Evolutionary conservation across 148 eudicot species (phyloP), one percentile per base, ranked within the genome.

Genomic region (Vaccinium darrowii): DNA sequence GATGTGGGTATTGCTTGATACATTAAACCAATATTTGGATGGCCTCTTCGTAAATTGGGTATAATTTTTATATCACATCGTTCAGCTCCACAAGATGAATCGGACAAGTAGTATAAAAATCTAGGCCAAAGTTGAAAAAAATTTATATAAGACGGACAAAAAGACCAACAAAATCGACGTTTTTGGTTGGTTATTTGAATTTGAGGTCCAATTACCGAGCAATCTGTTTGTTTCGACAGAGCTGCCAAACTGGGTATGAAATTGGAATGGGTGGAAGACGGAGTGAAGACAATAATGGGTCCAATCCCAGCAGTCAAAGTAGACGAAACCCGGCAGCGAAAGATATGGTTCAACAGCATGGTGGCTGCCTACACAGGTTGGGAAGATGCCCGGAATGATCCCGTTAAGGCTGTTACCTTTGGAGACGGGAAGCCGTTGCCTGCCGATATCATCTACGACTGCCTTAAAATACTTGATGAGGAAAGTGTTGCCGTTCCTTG

Each of bases 331-430:
- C 90, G 95, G 84, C 88, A 90, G 23, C 91, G 93, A 60, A 96
- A 96, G 88, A 92, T 92, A 9, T 96, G 99, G 99, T 96, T 96
- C 88, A 96, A 94, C 86, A 92, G 92, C 88, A 93, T 96, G 94
- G 99, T 93, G 79, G 95, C 94, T 19, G 95, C 97, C 43, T 94
- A 94, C 80, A 93, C 97, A 0, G 95, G 93, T 2, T 92, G 94
- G 95, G 85, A 92, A 86, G 99, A 92, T 82, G 89, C 90, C 12
- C 86, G 91, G 54, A 94, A 94, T 76, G 95, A 96, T 80, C 95
- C 95, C 23, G 88, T 78, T 1, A 96, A 94, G 84, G 94, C 95
- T 3, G 95, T 93, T n/a, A 92, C 93, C 30, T 94, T 93, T 75
- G 99, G 99, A 7, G 92, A 94, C 58, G 98, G 98, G n/a, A 87